Base-by-base conservation (phyloP, 2,329 filamentous ascomycete genomes). In the Zymoseptoria crescenta region DNA sequence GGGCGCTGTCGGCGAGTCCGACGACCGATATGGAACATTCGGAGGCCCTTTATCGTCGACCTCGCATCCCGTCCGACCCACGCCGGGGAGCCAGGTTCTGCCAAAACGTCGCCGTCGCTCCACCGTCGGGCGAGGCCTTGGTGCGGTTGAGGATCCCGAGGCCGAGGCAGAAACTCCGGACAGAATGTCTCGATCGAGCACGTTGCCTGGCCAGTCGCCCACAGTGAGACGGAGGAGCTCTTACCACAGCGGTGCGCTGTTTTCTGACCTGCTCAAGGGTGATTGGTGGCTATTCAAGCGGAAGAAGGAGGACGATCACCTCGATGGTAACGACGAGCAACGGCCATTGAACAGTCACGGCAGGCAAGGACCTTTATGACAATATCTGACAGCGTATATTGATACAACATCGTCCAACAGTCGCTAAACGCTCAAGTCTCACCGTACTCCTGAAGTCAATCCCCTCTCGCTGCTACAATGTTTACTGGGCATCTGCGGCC, bases 1-100 rank as follows among this genome's bases (percentile, higher is more conserved):
- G 70, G 67, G 70, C 28, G 66, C 69, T 8, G 59, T 71, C 0
- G 70, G 64, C 20, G 70, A 69, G 51, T 58, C 58, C 19, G 64
- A 65, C 8, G 62, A 63, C 24, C 64, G 55, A 6, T 69, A 70
- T 50, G 65, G 66, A 29, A 67, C 68, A 16, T 68, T 68, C 52
- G 60, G 64, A 35, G 52, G 59, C 16, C 54, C 61, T 45, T 41
- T 52, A 0, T 60, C 58, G 13, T 64, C 63, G 30, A 56, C 58
- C 3, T 54, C 60, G 3, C 56, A 58, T 28, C 57, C 54, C 4
- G 24, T 41, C 60, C 55, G 19, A 28, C 49, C 9, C 19, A 29
- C 60, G n/a, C 62, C 63, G 48, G 51, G 53, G 5, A 59, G 62
- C 27, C 55, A 64, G 62, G 45, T 55, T 58, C 24, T 56, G 54